phyloP scores from a whole-genome alignment of 2,329 filamentous ascomycete species.

The Corinectria fuckeliana region DNA sequence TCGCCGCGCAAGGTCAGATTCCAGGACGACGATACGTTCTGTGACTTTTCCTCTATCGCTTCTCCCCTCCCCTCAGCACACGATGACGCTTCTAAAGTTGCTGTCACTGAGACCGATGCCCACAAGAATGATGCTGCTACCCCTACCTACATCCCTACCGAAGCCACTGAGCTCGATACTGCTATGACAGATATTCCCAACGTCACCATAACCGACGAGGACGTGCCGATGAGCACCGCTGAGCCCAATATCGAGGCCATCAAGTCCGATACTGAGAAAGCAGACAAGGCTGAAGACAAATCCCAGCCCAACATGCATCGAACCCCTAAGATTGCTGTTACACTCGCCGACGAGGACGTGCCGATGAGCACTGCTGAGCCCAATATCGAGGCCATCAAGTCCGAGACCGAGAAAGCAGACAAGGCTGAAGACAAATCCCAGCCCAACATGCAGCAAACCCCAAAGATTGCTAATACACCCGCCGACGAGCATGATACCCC shows the following conservation, averaged over 20 bases:
- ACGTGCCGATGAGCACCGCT: not conserved
- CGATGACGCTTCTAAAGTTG: not conserved
- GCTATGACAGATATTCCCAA: not conserved
- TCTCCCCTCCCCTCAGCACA: slow-evolving; percentile 8
- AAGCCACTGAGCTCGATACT: too few species aligned
- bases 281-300: not conserved
- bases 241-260: not conserved
- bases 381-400: not conserved
- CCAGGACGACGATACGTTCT: slow-evolving; percentile 28
- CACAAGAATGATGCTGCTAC: not conserved
- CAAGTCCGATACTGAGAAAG: not conserved
- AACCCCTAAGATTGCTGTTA: not conserved
- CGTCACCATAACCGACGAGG: not conserved
- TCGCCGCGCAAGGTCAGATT: slow-evolving; percentile 39
- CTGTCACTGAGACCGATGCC: not conserved
- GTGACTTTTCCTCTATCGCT: slow-evolving; percentile 19
- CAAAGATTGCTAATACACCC: not conserved
- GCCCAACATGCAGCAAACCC: not conserved
- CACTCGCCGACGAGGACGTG: not conserved
- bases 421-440: not conserved
- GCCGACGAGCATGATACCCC: not conserved
- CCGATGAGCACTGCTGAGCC: not conserved
- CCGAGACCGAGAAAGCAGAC: not conserved
- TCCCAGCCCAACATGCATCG: not conserved
- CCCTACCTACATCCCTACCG: too few species aligned